Evolutionary conservation across 2,329 filamentous ascomycete species (phyloP), one percentile per base, ranked within the genome.

Genomic region (Pseudogymnoascus sp.): DNA sequence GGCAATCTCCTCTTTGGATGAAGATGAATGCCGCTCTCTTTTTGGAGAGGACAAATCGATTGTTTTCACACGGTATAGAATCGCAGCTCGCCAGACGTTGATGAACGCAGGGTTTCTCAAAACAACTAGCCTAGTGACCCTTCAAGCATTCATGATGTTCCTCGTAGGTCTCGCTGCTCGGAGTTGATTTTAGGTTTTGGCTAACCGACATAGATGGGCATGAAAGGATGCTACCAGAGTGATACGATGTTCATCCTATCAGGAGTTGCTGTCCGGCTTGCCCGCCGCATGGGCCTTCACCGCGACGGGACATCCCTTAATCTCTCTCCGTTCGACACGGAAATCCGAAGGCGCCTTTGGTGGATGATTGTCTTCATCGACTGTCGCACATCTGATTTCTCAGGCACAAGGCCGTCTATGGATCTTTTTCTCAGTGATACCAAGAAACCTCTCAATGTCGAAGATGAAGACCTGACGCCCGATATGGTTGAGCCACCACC

Each of bases 331-430:
- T 81, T 81, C 64, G 80, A 83, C 63, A 81, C 78, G 0, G 80
- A 83, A 66, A 78, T 82, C 74, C 77, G 81, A 25, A 76, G 81
- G 46, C 78, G 85, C 3, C 70, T 87, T 0, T 88, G 84, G 81
- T 82, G 82, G 75, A 82, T 85, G 65, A 78, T 87, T 21, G 72
- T 85, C 40, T 34, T 78, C 78, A 10, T 79, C 77, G 6, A 79
- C 81, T 14, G 81, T 84, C 69, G 80, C 82, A 63, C 77, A 79
- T 8, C 82, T 81, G 25, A 82, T 64, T 78, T 81, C 75, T 78
- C 2, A 75, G 73, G 34, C 73, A 77, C 10, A 73, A 77, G 34
- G 73, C 81, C 14, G 70, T 75, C 31, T 67, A 70, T 4, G 70
- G 73, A 12, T 72, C 70, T 36, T 80, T 77, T 67, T 42, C 73